Conservation (phyloP, 768 basidiomycete species). For the Rhizopogon salebrosus region DNA sequence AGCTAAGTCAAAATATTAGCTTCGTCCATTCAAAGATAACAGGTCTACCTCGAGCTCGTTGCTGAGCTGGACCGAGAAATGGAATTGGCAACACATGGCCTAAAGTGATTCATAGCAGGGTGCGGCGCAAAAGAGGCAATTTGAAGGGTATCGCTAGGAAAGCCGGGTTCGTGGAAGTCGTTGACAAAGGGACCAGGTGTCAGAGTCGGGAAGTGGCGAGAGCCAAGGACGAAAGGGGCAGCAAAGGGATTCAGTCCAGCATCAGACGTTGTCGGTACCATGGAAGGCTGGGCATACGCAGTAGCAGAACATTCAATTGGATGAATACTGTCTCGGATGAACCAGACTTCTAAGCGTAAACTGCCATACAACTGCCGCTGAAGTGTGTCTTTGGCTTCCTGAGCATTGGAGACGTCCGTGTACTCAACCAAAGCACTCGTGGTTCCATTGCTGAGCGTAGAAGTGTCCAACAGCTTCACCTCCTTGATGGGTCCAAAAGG, state of each 20-base stretch:
- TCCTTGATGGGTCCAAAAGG: conserved; percentile 68
- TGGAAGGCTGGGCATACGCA: neutral
- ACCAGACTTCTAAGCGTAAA: conserved; percentile 34
- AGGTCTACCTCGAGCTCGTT: conserved; percentile 27
- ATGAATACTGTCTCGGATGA: conserved; percentile 21
- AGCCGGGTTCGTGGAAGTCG: conserved; percentile 5
- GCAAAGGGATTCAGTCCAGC: conserved; percentile 29
- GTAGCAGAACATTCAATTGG: conserved; percentile 7
- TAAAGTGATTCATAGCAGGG: conserved; percentile 12
- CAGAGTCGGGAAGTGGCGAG: conserved; percentile 4
- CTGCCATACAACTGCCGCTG: conserved; percentile 59
- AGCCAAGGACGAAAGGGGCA: conserved; percentile 21
- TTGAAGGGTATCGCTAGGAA: conserved; percentile 16
- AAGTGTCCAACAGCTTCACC: conserved; percentile 42
- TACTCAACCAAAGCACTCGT: conserved; percentile 66
- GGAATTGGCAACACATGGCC: conserved; percentile 12
- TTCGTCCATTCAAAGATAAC: neutral
- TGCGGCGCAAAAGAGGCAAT: conserved; percentile 17
- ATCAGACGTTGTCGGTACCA: conserved; percentile 11
- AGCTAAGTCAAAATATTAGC: conserved; percentile 14
- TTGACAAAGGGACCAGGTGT: conserved; percentile 1
- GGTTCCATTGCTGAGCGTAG: conserved; percentile 32
- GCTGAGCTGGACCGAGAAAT: conserved; percentile 29
- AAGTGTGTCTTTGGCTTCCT: conserved; percentile 60
- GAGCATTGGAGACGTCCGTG: conserved; percentile 44